phyloP scores from a whole-genome alignment of 2,329 filamentous ascomycete species.

The Cercospora sesami region DNA sequence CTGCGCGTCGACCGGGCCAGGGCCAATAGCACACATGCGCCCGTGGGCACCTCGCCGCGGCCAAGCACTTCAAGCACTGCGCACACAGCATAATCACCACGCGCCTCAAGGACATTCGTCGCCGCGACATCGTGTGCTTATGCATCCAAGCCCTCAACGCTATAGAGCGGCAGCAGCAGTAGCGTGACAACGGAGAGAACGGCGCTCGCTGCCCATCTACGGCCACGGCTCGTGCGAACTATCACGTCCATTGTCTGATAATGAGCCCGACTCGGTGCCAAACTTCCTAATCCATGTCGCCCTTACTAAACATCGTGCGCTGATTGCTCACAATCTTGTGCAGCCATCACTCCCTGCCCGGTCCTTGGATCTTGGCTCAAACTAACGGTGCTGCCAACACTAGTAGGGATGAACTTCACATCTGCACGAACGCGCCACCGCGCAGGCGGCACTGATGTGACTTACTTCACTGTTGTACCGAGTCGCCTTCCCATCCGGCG shows the following conservation, averaged over 20 bases:
- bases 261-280: background rate
- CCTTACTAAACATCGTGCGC: background rate
- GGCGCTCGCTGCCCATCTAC: background rate
- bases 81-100: background rate
- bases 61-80: background rate
- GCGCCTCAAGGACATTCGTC: background rate
- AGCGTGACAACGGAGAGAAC: background rate
- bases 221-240: background rate
- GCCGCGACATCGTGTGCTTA: background rate
- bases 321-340: background rate
- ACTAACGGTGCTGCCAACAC: background rate
- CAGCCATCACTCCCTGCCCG: background rate
- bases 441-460: background rate
- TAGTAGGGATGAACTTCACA: background rate
- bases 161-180: background rate
- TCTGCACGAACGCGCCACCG: background rate
- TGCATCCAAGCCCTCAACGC: conserved; percentile 1
- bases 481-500: background rate
- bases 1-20: too few relatives aligned
- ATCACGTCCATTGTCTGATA: background rate
- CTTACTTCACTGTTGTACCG: background rate
- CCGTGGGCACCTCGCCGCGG: background rate
- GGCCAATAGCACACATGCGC: too few relatives aligned
- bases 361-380: background rate
- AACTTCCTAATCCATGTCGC: background rate